phyloP scores from a whole-genome alignment of 129 eudicot genomes.

The Flaveria robusta region DNA sequence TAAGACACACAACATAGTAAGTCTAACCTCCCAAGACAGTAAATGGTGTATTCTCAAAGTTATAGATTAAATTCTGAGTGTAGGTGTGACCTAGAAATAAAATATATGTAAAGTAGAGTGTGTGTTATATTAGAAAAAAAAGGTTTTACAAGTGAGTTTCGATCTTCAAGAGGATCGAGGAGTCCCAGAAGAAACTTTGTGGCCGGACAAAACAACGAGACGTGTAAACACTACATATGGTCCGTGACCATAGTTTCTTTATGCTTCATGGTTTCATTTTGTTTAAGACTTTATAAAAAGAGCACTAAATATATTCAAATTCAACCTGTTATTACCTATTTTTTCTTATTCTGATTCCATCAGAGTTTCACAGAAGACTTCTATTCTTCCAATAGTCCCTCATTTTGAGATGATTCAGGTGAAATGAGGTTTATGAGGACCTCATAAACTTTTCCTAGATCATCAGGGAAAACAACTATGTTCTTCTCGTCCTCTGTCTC shows the following conservation, averaged over 20 bases:
- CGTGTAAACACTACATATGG: too few relatives aligned
- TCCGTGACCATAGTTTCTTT: too few relatives aligned
- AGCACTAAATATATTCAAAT: neutral
- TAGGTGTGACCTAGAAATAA: too few relatives aligned
- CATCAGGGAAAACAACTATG: conserved; percentile 37
- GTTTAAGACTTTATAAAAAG: too few relatives aligned
- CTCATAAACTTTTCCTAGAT: conserved; percentile 52
- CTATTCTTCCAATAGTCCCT: conserved; percentile 64
- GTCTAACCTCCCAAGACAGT: too few relatives aligned
- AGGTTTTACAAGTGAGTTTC: neutral
- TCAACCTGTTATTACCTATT: neutral
- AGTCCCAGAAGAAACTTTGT: too few relatives aligned
- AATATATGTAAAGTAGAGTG: too few relatives aligned
- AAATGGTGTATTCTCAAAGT: too few relatives aligned
- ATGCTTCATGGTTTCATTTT: too few relatives aligned
- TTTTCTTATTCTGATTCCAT: conserved; percentile 47
- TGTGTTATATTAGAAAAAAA: too few relatives aligned
- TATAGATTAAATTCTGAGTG: too few relatives aligned
- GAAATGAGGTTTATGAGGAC: conserved; percentile 55
- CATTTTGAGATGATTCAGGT: conserved; percentile 41
- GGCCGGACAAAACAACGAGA: too few relatives aligned
- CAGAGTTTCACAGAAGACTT: conserved; percentile 53
- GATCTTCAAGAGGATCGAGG: neutral
- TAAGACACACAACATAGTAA: neutral
- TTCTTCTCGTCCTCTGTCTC: conserved; percentile 32